A percentile compares a stretch with the other conserved stretches of the same genome.
Evolutionary conservation across 192 early-diverging fungal species (phyloP).

Genomic region (Podila epicladia): DNA sequence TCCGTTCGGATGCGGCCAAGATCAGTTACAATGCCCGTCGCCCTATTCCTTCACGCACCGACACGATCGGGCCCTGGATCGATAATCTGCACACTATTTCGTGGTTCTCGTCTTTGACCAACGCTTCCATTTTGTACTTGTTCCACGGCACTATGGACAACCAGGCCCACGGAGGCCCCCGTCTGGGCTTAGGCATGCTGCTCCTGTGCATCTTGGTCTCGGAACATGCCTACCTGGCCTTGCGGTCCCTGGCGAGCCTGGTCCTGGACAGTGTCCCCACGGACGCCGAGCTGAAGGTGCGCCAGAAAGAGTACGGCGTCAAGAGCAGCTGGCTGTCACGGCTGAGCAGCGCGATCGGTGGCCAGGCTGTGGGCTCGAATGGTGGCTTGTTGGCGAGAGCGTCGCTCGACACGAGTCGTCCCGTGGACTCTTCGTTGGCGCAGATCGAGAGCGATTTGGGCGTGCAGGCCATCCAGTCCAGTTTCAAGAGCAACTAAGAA

Average conservation of each 20-base stretch:
- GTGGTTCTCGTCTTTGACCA: constrained; percentile 70
- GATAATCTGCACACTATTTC: constrained; percentile 61
- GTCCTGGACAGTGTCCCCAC: constrained; percentile 38
- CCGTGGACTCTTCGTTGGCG: neutral
- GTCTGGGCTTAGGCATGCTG: constrained; percentile 32
- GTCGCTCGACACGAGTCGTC: neutral
- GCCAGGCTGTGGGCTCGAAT: constrained; percentile 6
- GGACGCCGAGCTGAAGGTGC: constrained; percentile 26
- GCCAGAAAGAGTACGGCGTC: constrained; percentile 36
- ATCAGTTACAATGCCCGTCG: constrained; percentile 80
- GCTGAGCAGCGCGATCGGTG: constrained; percentile 19
- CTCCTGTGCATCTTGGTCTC: constrained; percentile 32
- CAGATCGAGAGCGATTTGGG: constrained; percentile 23
- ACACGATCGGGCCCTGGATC: constrained; percentile 84
- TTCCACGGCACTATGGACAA: constrained; percentile 52
- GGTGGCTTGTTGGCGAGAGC: constrained; percentile 1
- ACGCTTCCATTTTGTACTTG: constrained; percentile 63
- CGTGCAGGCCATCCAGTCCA: constrained; percentile 29
- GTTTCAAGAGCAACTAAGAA: constrained; percentile 26
- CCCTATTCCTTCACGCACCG: constrained; percentile 75
- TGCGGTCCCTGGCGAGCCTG: constrained; percentile 14
- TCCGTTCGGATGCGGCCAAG: constrained; percentile 92
- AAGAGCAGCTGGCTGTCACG: constrained; percentile 47
- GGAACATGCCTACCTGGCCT: constrained; percentile 31
- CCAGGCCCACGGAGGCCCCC: constrained; percentile 7